Conservation (phyloP, 257 asterid species). For the Solanum tarijense region DNA sequence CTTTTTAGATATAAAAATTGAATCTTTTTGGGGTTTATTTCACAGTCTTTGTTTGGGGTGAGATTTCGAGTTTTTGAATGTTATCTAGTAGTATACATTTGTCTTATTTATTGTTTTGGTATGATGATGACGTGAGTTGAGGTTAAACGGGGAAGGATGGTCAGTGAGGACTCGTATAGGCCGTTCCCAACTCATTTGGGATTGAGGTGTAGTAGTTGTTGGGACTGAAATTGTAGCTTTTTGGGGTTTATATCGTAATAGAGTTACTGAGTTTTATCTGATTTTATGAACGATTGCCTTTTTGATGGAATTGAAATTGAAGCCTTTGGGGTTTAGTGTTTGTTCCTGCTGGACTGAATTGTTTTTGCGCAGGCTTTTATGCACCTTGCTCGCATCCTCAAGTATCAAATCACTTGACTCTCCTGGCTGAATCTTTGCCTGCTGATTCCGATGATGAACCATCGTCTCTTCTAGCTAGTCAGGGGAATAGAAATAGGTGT, state of each 20-base stretch:
- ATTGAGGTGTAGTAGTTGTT: not conserved
- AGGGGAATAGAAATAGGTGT: constrained; percentile 83
- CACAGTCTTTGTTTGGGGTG: not conserved
- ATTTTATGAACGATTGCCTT: not conserved
- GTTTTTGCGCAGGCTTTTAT: constrained; percentile 53
- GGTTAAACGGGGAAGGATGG: not conserved
- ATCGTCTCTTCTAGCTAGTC: constrained; percentile 13
- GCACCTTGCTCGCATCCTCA: constrained; percentile 77
- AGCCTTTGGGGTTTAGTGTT: not conserved
- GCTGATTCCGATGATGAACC: constrained; percentile 37
- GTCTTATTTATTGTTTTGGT: not conserved
- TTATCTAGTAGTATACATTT: not conserved
- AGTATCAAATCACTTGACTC: constrained; percentile 71
- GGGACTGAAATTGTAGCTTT: not conserved
- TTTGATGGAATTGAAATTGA: not conserved
- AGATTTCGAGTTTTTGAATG: not conserved
- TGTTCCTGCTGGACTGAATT: not conserved
- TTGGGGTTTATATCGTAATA: not conserved
- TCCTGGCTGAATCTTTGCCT: constrained; percentile 77
- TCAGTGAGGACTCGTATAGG: not conserved
- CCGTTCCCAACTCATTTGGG: not conserved
- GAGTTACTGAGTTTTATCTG: not conserved
- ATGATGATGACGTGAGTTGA: not conserved
- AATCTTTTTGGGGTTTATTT: not conserved
- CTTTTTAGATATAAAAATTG: not conserved